Evolutionary conservation across 345 rosid genomes (phyloP), one percentile per base, ranked within the genome.

Genomic region (Mercurialis annua): DNA sequence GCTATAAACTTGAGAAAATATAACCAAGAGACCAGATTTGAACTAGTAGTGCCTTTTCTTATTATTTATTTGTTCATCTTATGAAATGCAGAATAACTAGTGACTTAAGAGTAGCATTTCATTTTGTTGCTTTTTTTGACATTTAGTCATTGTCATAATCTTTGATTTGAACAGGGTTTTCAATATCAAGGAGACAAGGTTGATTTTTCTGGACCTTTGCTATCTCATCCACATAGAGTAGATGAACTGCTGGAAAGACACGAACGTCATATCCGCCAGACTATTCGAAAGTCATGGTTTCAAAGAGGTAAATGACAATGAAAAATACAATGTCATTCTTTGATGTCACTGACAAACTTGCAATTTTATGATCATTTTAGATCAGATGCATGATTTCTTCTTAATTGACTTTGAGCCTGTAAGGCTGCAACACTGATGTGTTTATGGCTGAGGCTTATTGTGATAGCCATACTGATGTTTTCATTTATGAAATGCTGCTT

Each of bases 241-340:
- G 95, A 87, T 73, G 96, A 85, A 66, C 91, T 90, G 68, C 74
- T 91, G 68, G 87, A 84, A 77, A 81, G 83, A 61, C 91, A 85
- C 7, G 97, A 94, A 56, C 84, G 92, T 54, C 88, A 86, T 59
- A 87, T 90, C 68, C 91, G 92, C 65, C 95, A 89, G 70, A 85
- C 88, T 58, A 83, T 85, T 74, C 86, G 97, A 20, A 91, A 82
- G 73, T 87, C 96, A 14, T 94, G 97, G 99, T 89, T 90, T 82
- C 90, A 77, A 76, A 87, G 71, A 87, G 97, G 99, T 89, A 84
- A 85, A 83, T 31, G 18, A 20, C 14, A 14, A 14, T 54, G 42
- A 67, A 68, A 14, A 30, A 34, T 18, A 11, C 30, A 48, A 29
- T 51, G 36, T 54, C 12, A 36, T 34, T 36, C 24, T 54, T 7